phyloP scores from a whole-genome alignment of 208 protist genomes.

The Phytomonas sp. region DNA sequence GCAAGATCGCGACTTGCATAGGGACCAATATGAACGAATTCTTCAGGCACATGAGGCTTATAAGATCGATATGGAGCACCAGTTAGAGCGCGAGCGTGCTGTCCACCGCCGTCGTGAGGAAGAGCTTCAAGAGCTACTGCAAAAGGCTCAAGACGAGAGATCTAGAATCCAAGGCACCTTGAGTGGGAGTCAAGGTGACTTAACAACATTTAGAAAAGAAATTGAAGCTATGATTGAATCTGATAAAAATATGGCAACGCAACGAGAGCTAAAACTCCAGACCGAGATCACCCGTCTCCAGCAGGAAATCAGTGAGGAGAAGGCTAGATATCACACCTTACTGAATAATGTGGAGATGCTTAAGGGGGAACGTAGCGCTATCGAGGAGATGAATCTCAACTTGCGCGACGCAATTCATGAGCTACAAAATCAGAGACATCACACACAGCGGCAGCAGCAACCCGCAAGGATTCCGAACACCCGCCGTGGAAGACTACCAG shows the following conservation, averaged over 20 bases:
- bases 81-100: slow-evolving; percentile 72
- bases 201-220: slow-evolving; percentile 47
- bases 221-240: slow-evolving; percentile 66
- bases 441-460: slow-evolving; percentile 13
- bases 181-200: slow-evolving; percentile 31
- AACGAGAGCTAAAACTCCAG: slow-evolving; percentile 50
- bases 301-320: slow-evolving; percentile 48
- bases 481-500: no score
- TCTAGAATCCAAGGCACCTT: slow-evolving; percentile 46
- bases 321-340: slow-evolving; percentile 30
- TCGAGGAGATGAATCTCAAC: slow-evolving; percentile 50
- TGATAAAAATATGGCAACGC: slow-evolving; percentile 46
- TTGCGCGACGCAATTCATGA: slow-evolving; percentile 67
- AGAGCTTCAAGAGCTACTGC: slow-evolving; percentile 68
- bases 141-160: slow-evolving; percentile 54
- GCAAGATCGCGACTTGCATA: slow-evolving; percentile 80
- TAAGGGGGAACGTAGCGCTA: slow-evolving; percentile 47
- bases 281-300: slow-evolving; percentile 53
- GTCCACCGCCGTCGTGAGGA: slow-evolving; percentile 64
- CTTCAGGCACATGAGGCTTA: slow-evolving; percentile 76
- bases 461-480: neutral
- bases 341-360: slow-evolving; percentile 47
- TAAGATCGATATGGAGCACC: slow-evolving; percentile 79
- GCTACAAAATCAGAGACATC: slow-evolving; percentile 22
- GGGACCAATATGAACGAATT: slow-evolving; percentile 80